Conservation (phyloP, 139 green algal species). For the Tetraselmis chui region DNA sequence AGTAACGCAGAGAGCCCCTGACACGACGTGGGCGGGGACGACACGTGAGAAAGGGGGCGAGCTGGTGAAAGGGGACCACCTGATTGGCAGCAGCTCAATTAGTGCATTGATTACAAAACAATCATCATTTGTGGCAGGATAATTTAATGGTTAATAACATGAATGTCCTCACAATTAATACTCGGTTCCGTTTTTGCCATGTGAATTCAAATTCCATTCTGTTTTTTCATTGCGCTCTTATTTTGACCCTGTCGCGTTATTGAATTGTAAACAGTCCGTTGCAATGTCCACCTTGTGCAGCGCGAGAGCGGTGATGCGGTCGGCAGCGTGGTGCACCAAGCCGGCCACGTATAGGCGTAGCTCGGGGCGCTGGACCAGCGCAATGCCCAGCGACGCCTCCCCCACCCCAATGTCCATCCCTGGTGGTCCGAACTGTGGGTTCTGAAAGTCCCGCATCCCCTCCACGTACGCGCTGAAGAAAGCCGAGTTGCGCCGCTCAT, state of each 20-base stretch:
- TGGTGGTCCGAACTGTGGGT: background rate
- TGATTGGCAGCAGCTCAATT: no score
- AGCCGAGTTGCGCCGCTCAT: background rate
- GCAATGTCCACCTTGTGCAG: background rate
- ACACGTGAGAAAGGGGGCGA: no score
- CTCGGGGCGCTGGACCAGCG: background rate
- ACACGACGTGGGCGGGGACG: no score
- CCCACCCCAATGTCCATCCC: background rate
- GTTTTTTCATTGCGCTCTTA: background rate
- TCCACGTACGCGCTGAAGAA: background rate
- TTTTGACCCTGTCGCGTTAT: no score
- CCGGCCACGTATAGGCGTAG: background rate
- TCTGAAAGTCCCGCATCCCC: background rate
- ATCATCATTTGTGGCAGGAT: no score
- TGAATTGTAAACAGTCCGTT: background rate
- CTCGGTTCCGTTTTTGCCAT: background rate
- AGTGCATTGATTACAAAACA: no score
- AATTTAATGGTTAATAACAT: no score
- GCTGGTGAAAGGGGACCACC: no score
- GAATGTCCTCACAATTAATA: no score
- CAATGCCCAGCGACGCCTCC: background rate
- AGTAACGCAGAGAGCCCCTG: background rate
- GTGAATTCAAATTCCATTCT: no score
- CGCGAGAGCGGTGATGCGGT: background rate
- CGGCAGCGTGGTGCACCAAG: background rate